Conservation (phyloP, 441 rosid species). For the Gossypium gossypioides region DNA sequence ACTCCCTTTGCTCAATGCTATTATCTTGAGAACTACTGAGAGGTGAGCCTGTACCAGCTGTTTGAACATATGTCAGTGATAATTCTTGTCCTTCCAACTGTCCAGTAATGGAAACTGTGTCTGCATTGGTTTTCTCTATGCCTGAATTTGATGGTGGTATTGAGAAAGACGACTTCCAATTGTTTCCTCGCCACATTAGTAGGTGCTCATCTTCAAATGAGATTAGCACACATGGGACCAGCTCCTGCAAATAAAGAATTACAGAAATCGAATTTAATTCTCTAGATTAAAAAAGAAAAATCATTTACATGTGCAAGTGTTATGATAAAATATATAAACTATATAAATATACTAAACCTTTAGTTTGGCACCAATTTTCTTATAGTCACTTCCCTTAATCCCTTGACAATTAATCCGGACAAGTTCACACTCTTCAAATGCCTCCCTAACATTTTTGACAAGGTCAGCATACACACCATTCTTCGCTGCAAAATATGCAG, state of each 20-base stretch:
- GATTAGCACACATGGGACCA: conserved; percentile 75
- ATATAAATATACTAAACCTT: conserved; percentile 39
- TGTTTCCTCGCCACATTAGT: conserved; percentile 76
- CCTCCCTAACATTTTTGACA: conserved; percentile 59
- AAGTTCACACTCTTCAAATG: conserved; percentile 88
- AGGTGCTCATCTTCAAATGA: conserved; percentile 72
- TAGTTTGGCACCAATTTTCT: conserved; percentile 83
- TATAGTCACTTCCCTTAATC: conserved; percentile 62
- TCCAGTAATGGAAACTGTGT: conserved; percentile 16
- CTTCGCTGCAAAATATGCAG: conserved; percentile 41
- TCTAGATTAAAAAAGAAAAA: background rate
- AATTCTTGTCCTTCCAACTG: conserved; percentile 24
- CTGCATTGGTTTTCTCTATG: conserved; percentile 17
- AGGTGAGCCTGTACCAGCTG: background rate
- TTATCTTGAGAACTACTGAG: conserved; percentile 17
- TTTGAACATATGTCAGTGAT: conserved; percentile 18
- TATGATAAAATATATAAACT: background rate
- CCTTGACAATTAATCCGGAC: conserved; percentile 74
- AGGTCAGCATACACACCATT: conserved; percentile 72
- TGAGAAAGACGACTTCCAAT: conserved; percentile 52
- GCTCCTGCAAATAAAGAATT: conserved; percentile 42
- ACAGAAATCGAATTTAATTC: conserved; percentile 1
- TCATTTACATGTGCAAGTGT: background rate
- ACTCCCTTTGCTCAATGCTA: conserved; percentile 17
- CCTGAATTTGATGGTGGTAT: conserved; percentile 16